phyloP scores from a whole-genome alignment of 2,329 filamentous ascomycete species.

The Xylariaceae sp. region DNA sequence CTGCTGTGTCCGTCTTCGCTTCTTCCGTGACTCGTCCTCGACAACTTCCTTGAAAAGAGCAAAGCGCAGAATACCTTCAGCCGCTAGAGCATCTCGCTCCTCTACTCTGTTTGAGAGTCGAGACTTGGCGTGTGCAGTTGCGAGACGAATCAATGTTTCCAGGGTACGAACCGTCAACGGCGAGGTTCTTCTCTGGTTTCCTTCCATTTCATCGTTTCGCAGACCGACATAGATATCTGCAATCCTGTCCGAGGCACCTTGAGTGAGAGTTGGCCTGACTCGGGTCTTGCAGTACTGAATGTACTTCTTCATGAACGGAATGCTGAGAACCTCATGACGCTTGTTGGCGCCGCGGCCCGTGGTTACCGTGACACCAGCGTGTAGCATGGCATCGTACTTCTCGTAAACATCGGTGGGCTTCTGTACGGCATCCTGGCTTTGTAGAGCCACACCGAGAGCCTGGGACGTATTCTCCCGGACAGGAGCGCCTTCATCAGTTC shows the following conservation, averaged over 20 bases:
- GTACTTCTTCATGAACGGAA: slow-evolving; percentile 99
- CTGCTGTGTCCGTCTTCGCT: slow-evolving; percentile 66
- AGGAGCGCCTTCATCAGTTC: slow-evolving; percentile 88
- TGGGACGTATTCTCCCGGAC: slow-evolving; percentile 84
- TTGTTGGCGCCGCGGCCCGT: slow-evolving; percentile 68
- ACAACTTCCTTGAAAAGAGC: slow-evolving; percentile 96
- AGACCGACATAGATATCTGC: slow-evolving; percentile 85
- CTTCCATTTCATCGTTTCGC: slow-evolving; percentile 91
- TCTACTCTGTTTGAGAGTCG: slow-evolving; percentile 84
- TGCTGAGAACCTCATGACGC: slow-evolving; percentile 83
- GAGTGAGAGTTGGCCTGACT: slow-evolving; percentile 83
- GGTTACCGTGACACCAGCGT: slow-evolving; percentile 78
- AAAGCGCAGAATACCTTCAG: slow-evolving; percentile 85
- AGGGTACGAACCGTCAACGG: slow-evolving; percentile 96
- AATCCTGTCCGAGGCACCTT: slow-evolving; percentile 88
- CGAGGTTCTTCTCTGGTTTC: slow-evolving; percentile 87
- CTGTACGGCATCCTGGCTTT: slow-evolving; percentile 67
- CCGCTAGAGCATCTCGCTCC: slow-evolving; percentile 79
- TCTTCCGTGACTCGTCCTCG: slow-evolving; percentile 71
- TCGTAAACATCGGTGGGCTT: slow-evolving; percentile 84
- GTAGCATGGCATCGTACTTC: slow-evolving; percentile 94
- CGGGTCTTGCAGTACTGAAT: slow-evolving; percentile 95
- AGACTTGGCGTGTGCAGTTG: slow-evolving; percentile 91
- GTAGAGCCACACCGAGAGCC: slow-evolving; percentile 78
- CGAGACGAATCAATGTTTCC: slow-evolving; percentile 95